Base-by-base conservation (phyloP, 148 eudicot genomes). In the Simmondsia chinensis region DNA sequence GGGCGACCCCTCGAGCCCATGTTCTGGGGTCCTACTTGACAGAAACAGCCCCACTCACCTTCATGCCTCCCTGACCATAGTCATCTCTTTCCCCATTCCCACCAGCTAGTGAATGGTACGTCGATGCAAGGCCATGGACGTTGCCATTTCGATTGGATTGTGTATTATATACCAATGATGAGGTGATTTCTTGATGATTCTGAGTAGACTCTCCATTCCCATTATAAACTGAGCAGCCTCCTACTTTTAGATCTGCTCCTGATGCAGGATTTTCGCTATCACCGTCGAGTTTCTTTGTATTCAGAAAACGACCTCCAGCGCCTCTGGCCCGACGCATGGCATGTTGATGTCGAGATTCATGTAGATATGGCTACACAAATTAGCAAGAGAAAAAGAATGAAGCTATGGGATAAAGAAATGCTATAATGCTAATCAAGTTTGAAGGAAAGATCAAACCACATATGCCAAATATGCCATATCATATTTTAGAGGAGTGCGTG, bases 301-400 rank as follows among this genome's bases (percentile, higher is more conserved):
- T 79, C 7, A 79, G 83, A 56, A 83, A 83, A 38, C 84, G 76
- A 21, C 87, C 87, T 36, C 87, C 94, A 43, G 72, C 62, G 19
- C 94, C 94, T 63, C 81, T 76, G 33, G 83, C 83, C 56, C 87
- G 68, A 39, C 72, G 69, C 74, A 83, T 56, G 55, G 87, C 94
- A 70, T 79, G 94, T 14, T 53, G 54, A 43, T 82, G 85, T 11
- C 93, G 77, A 51, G 93, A 82, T 54, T 79, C 87, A 54, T 83
- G 94, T 38, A 83, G 80, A 66, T 83, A 83, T 21, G 94, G 94
- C 87, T 79, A 48, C n/a, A n/a, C n/a, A n/a, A n/a, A n/a, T n/a
- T n/a, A n/a, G n/a, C n/a, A n/a, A n/a, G n/a, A n/a, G n/a, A n/a
- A n/a, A n/a, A n/a, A n/a, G n/a, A n/a, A n/a, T n/a, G n/a, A n/a